Evolutionary conservation across 2,329 filamentous ascomycete genomes (phyloP), one percentile per base, ranked within the genome.

Genomic region (Ceratocystis huliohia): DNA sequence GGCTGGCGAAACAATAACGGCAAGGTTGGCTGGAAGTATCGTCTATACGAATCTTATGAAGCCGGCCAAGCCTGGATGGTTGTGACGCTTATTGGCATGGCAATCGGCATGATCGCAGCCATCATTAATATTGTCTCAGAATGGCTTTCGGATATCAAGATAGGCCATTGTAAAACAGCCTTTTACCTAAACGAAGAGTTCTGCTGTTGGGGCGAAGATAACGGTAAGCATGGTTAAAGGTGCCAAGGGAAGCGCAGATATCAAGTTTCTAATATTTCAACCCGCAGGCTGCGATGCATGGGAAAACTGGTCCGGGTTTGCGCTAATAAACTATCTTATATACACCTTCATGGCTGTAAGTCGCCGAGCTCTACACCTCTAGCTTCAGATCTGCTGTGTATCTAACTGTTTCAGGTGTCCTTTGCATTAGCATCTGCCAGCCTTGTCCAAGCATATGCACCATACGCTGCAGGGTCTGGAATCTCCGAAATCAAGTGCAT

Each of bases 401-500:
- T 65, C 70, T 72, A 68, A 72, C 20, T 15, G 17, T 28, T 17
- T 17, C 71, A 89, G 85, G 84, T 86, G 1, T 73, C 88, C 2
- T 96, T 97, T 74, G 89, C 93, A 20, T 88, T 88, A 65, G 87
- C 87, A 2, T 87, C 92, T 1, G 92, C 92, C 0, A 86, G 83
- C 46, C 80, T 99, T 50, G 94, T 99, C 73, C 94, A 91, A 74
- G 86, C 85, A 0, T 97, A 94, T 75, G 92, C 94, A 3, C 94
- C 94, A 0, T 99, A 99, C 74, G 94, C 94, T 10, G 94, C 94
- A 44, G 94, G 94, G 17, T 96, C 91, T 13, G 94, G 94, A 50
- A 99, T 99, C 67, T 96, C 91, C 13, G 94, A 99, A 78, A 99
- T 99, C 81, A 99, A 99, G 76, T 96, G 91, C 76, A 97, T 99